phyloP scores from a whole-genome alignment of 768 basidiomycete genomes.

The Boletus reticuloceps region DNA sequence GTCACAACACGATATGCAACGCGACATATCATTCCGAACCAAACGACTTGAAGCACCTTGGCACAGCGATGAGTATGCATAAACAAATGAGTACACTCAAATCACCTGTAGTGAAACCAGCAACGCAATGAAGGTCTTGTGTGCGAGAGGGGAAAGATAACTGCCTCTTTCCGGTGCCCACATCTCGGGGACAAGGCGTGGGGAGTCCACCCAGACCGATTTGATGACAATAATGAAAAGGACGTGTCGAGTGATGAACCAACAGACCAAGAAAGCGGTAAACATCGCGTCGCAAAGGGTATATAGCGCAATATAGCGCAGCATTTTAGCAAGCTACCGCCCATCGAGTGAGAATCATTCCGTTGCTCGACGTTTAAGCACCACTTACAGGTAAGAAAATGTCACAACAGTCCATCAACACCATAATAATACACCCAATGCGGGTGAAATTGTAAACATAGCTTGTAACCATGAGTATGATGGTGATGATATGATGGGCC shows the following conservation, averaged over 20 bases:
- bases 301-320: constrained; percentile 74
- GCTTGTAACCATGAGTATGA: constrained; percentile 70
- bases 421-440: constrained; percentile 85
- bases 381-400: constrained; percentile 82
- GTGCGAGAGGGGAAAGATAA: constrained; percentile 49
- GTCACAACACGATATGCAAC: constrained; percentile 79
- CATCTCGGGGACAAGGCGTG: constrained; percentile 43
- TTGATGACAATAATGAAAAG: constrained; percentile 73
- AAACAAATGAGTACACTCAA: too few relatives aligned
- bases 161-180: constrained; percentile 61
- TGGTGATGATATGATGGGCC: constrained; percentile 89
- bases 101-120: constrained; percentile 62
- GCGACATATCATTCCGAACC: constrained; percentile 85
- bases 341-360: constrained; percentile 2
- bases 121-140: constrained; percentile 49
- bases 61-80: constrained; percentile 3
- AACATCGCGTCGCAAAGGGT: constrained; percentile 73
- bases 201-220: constrained; percentile 53
- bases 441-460: constrained; percentile 86
- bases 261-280: constrained; percentile 79
- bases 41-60: constrained; percentile 72
- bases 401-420: constrained; percentile 93
- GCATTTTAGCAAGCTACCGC: constrained; percentile 85
- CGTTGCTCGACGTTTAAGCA: background rate
- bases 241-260: constrained; percentile 88